Base-by-base conservation (phyloP, 2,329 filamentous ascomycete species). In the Aureobasidium sp. region DNA sequence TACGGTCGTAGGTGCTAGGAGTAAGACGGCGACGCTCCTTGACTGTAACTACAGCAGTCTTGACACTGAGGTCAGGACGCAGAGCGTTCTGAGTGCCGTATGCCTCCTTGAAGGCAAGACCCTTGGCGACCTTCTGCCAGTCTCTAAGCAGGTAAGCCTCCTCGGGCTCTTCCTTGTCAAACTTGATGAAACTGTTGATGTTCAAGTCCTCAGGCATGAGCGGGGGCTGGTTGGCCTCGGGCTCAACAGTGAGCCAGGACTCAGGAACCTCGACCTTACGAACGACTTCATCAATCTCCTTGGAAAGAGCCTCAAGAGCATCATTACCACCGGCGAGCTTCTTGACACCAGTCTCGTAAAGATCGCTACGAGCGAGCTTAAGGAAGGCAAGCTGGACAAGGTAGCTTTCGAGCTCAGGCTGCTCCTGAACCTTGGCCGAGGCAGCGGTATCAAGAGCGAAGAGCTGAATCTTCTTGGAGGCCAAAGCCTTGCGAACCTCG, bases 1-100 rank as follows among this genome's bases (percentile, higher is more conserved):
- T 97, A 69, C 94, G 91, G 76, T 97, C 92, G 73, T 99, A 99
- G 36, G 87, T 88, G 27, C 77, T 71, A 3, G 94, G 94, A 0
- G 94, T 99, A 61, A 99, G 84, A 66, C 94, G 87, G 65, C 94
- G 90, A 79, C 96, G 97, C 80, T 97, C 94, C 80, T 95, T 91
- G 75, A 99, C 92, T 61, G 86, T 88, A 60, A 97, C 88, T 46
- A 91, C 90, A 70, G 84, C 87, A 1, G 93, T 97, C 83, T 93
- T 92, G 71, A 90, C 86, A 10, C 88, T 79, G 61, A 96, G 80
- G 71, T 99, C 94, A 12, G 94, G 94, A 60, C 94, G 89, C 44
- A 99, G 85, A 59, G 79, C 79, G 66, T 80, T 81, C 71, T 84
- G 79, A 27, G 91, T 92, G 65, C 84, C 87, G 72, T 92, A 97